Evolutionary conservation across 306 rosid species (phyloP), one percentile per base, ranked within the genome.

Genomic region (Vigna trinervia): DNA sequence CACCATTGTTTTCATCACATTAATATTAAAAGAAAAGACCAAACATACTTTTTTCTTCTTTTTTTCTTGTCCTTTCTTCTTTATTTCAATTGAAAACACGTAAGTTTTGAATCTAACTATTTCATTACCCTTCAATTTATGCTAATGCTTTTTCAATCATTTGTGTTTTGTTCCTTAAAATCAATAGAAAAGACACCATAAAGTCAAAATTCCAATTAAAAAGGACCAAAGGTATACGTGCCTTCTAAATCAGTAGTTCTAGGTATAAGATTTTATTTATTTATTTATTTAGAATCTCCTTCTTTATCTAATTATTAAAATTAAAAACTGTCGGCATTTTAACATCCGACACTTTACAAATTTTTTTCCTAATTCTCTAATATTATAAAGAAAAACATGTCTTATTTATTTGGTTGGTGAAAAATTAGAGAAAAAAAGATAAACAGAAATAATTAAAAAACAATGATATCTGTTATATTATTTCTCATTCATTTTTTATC

Each of bases 41-140:
- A 19, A 69, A 3, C 72, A 59, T 70, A 48, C 32, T 26, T 69
- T 53, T 32, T 41, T 39, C 2, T 36, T 45, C 32, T 34, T 34
- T 32, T 63, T 64, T 8, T 3, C 52, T 63, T 50, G 7, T 12
- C 68, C 11, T 45, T 43, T 81, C 62, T 32, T 56, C 75, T 52
- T 77, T 47, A 7, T 82, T 60, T 78, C 15, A 72, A 57, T 66
- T 73, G 79, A 78, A 58, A 77, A 54, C 79, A 63, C 82, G 75
- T 57, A 66, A 47, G 78, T 73, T 53, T 20, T 39, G 67, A 52
- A 52, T 41, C 61, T 53, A 41, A 30, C 54, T 12, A 43, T 61
- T 36, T 9, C 23, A 30, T 58, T 12, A 15, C 47, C 56, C 34
- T 34, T 28, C 30, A 63, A 57, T 76, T 62, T 53, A 47, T 63